phyloP scores from a whole-genome alignment of 225 moss, liverwort and hornwort species.

The Pleurozium schreberi region DNA sequence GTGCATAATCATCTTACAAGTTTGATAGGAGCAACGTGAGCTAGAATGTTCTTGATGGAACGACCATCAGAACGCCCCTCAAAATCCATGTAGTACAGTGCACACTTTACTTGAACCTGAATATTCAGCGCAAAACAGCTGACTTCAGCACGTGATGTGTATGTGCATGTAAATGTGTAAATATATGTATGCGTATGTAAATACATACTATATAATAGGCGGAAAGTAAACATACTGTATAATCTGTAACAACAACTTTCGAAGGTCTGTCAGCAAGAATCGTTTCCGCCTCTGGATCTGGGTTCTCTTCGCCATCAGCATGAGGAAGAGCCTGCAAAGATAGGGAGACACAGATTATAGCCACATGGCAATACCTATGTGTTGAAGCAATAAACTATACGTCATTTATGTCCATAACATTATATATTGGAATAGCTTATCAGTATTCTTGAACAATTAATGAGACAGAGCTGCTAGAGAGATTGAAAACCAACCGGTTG shows the following conservation, averaged over 20 bases:
- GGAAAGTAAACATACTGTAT: conserved; percentile 38
- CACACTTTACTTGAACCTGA: conserved; percentile 93
- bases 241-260: conserved; percentile 77
- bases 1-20: conserved; percentile 38
- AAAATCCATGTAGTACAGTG: conserved; percentile 83
- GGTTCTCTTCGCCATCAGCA: conserved; percentile 57
- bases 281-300: conserved; percentile 69
- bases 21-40: conserved; percentile 92
- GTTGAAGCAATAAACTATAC: not conserved
- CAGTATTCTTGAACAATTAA: not conserved
- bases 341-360: not conserved
- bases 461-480: not conserved
- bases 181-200: not conserved
- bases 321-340: conserved; percentile 37
- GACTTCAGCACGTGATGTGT: not conserved
- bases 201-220: not conserved
- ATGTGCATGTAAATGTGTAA: not conserved
- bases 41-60: conserved; percentile 89
- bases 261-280: conserved; percentile 78
- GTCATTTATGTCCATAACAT: not conserved
- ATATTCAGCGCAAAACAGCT: not conserved
- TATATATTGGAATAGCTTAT: not conserved
- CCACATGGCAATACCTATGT: not conserved
- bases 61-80: conserved; percentile 98
- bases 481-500: conserved; percentile 47